Evolutionary conservation across 352 stramenopile species (phyloP), one percentile per base, ranked within the genome.

Genomic region (Globisporangium middletonii): DNA sequence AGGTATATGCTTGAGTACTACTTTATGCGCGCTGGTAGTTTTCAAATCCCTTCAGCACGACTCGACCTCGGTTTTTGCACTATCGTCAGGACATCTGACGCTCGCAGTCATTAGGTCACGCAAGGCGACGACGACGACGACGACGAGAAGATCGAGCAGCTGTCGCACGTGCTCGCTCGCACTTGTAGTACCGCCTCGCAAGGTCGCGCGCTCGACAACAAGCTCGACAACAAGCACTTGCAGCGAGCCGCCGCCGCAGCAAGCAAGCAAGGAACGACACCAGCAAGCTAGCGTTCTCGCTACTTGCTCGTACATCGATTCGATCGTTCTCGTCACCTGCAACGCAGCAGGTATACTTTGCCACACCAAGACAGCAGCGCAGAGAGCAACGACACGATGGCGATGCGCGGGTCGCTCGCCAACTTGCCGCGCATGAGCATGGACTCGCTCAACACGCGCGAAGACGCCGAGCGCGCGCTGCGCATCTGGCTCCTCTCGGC

Each of bases 401-500:
- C 3, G 15, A 82, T 82, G 75, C 65, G 69, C 23, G 67, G 75
- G 43, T 76, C 65, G 43, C 50, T 71, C 47, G 71, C 54, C 19
- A 60, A 48, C 27, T 50, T 66, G 23, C 60, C 68, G 35, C 63
- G 62, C 47, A 83, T 82, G 59, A 88, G 72, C 63, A 70, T 88
- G 66, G 80, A 78, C 52, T 42, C 69, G 49, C 65, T 88, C 62
- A 87, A 86, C 60, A 61, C 72, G 49, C 55, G 55, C 16, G 69
- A 79, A 15, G 65, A 73, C 30, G 56, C 66, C 38, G 75, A 65
- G 9, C 77, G 79, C 13, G 64, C 80, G 30, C 62, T 92, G 48
- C 77, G 79, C 30, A 72, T 92, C 16, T 92, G 75, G 74, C 64
- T 92, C 62, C 71, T 92, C 28, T 85, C 78, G 19, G 67, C 83